Evolutionary conservation across 371 early-diverging fungal species (phyloP).

Genomic region (Conidiobolus incongruus): DNA sequence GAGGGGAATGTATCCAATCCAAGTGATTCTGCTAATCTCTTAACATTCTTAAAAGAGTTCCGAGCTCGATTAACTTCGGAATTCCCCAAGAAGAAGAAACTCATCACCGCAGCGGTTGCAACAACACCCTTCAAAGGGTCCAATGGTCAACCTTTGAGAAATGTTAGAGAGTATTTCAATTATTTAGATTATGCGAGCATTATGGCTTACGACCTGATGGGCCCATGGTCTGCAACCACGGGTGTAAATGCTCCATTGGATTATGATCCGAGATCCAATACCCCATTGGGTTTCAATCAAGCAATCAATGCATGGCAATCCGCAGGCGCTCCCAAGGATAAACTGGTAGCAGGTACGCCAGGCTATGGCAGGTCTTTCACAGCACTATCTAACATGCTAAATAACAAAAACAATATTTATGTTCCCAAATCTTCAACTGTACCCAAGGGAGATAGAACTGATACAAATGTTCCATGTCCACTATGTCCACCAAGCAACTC

Average conservation of each 20-base stretch:
- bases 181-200: constrained; percentile 27
- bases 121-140: constrained; percentile 28
- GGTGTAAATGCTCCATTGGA: constrained; percentile 38
- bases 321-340: constrained; percentile 27
- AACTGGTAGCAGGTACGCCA: constrained; percentile 27
- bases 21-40: constrained; percentile 25
- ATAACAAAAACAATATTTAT: background rate
- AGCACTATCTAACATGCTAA: constrained; percentile 17
- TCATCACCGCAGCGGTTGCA: constrained; percentile 44
- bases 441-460: constrained; percentile 20
- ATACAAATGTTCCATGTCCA: constrained; percentile 22
- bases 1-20: constrained; percentile 30
- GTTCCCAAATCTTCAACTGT: background rate
- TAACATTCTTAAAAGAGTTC: constrained; percentile 30
- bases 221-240: constrained; percentile 21
- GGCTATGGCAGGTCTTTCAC: constrained; percentile 32
- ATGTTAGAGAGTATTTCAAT: constrained; percentile 27
- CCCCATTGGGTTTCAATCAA: constrained; percentile 4
- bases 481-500: constrained; percentile 13
- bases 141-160: constrained; percentile 19
- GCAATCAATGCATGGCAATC: constrained; percentile 19
- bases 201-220: constrained; percentile 21
- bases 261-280: background rate
- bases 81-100: constrained; percentile 11
- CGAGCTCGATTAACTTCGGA: constrained; percentile 23